Evolutionary conservation across 2,329 filamentous ascomycete genomes (phyloP).

Genomic region (Verticillium zaregamsianum): DNA sequence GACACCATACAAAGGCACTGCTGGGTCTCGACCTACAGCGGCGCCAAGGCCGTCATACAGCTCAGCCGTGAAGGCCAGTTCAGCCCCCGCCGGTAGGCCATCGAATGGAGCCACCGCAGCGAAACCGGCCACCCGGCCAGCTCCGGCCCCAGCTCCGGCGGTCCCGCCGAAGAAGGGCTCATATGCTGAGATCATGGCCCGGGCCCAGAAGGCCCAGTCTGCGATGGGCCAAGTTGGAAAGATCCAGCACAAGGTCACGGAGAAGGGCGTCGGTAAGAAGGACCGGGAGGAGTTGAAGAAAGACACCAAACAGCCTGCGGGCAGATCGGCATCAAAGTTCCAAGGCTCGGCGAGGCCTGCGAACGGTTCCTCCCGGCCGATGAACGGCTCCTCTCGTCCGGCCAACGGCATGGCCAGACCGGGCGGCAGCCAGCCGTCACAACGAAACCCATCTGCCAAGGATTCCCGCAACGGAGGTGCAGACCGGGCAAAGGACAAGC

Average conservation of each 20-base stretch:
- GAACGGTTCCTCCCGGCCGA: neutral
- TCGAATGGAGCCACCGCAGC: constrained; percentile 3
- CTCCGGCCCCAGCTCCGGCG: constrained; percentile 32
- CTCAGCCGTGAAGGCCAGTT: constrained; percentile 3
- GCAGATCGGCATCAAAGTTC: constrained; percentile 6
- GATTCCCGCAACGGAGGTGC: constrained; percentile 12
- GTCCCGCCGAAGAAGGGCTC: constrained; percentile 65
- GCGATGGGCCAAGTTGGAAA: constrained; percentile 60
- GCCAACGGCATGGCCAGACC: neutral
- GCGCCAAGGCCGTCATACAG: constrained; percentile 6
- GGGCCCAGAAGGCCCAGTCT: constrained; percentile 62
- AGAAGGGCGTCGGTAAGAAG: constrained; percentile 55
- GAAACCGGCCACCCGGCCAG: constrained; percentile 15
- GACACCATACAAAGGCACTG: constrained; percentile 10
- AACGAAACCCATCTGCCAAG: constrained; percentile 4
- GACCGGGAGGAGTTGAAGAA: constrained; percentile 46
- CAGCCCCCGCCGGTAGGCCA: constrained; percentile 4
- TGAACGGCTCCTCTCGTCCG: neutral
- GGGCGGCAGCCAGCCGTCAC: neutral
- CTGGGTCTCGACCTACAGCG: constrained; percentile 7
- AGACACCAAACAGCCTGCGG: constrained; percentile 26
- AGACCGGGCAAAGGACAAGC: constrained; percentile 17
- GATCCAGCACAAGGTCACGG: constrained; percentile 71
- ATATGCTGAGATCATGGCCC: constrained; percentile 69
- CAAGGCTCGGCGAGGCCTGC: constrained; percentile 6